These are phyloP conservation scores for Leishmania tropica DNA, from an alignment of 208 protist species.

Conservation along the genomic window DNA sequence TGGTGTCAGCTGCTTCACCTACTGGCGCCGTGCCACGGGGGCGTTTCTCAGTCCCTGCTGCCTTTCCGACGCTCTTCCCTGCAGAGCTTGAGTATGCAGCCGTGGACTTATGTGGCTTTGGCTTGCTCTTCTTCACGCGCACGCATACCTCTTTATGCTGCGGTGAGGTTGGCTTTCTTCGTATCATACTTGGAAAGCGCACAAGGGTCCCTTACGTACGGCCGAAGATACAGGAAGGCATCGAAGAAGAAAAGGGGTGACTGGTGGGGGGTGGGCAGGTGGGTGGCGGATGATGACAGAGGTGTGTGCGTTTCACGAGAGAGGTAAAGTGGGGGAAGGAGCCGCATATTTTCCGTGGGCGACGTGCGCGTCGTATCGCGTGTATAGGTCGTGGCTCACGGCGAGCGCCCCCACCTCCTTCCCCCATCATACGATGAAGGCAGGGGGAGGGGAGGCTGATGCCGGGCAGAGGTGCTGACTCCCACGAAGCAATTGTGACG, in stretches of 20 bases:
- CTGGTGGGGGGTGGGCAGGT: not conserved
- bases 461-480: conserved; percentile 1
- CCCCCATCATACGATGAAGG: not conserved
- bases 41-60: not conserved
- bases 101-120: not conserved
- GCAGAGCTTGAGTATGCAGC: not conserved
- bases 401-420: not conserved
- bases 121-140: conserved; percentile 6
- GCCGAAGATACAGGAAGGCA: not conserved
- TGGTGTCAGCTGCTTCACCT: not conserved
- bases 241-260: not conserved
- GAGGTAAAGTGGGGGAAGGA: not conserved
- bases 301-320: not conserved
- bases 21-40: not conserved
- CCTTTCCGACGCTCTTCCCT: not conserved
- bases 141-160: not conserved
- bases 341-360: not conserved
- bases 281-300: not conserved
- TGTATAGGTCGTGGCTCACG: not conserved
- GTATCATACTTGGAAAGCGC: conserved; percentile 4
- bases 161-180: not conserved
- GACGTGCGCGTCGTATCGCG: not conserved
- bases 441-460: not conserved
- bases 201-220: not conserved
- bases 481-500: not conserved